phyloP scores from a whole-genome alignment of 371 early-diverging fungal species.

The Mucor sp. region DNA sequence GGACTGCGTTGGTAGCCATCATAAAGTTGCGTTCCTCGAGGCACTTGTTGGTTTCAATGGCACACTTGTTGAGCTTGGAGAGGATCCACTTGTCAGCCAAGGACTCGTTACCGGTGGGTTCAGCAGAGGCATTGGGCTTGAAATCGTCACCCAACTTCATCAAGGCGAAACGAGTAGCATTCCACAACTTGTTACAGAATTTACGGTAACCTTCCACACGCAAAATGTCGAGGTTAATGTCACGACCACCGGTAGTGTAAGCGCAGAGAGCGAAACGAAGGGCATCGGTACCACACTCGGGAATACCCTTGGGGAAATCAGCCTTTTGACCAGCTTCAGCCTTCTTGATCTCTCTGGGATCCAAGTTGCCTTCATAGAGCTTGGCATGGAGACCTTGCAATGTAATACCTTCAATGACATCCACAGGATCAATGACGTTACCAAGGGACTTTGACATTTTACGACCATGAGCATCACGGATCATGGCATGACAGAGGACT shows the following conservation, averaged over 20 bases:
- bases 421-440: constrained; percentile 99
- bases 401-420: constrained; percentile 96
- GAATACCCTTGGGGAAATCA: constrained; percentile 99
- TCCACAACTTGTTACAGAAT: constrained; percentile 99
- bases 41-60: constrained; percentile 73
- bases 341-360: constrained; percentile 89
- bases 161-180: constrained; percentile 94
- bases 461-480: constrained; percentile 99
- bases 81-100: constrained; percentile 95
- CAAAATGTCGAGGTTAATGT: constrained; percentile 96
- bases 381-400: constrained; percentile 79
- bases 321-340: constrained; percentile 87
- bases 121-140: constrained; percentile 63
- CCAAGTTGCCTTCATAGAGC: constrained; percentile 89
- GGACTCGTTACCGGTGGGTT: constrained; percentile 81
- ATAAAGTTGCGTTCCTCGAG: constrained; percentile 94
- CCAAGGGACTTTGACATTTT: constrained; percentile 99
- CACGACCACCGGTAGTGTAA: constrained; percentile 91
- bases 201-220: constrained; percentile 99
- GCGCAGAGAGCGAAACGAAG: constrained; percentile 96
- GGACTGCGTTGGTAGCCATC: constrained; percentile 87
- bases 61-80: constrained; percentile 84
- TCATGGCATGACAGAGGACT: constrained; percentile 98
- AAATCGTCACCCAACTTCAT: constrained; percentile 89
- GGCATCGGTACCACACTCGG: constrained; percentile 99